A percentile compares a stretch with the other conserved stretches of the same genome.
phyloP scores from a whole-genome alignment of 2,329 filamentous ascomycete species.

The Venturiaceae sp. region DNA sequence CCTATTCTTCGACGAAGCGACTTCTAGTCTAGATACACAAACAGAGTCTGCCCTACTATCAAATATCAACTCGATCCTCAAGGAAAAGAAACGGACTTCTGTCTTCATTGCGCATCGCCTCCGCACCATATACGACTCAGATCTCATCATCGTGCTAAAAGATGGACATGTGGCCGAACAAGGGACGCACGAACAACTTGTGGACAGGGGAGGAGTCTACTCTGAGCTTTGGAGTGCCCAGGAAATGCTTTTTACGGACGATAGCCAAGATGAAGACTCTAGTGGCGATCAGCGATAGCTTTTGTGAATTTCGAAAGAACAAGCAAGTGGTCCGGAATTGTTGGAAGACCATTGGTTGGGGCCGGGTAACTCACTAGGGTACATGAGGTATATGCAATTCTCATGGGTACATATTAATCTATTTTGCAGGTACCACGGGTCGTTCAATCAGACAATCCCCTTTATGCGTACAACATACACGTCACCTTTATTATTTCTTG shows the following conservation, averaged over 20 bases:
- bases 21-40: slow-evolving; percentile 83
- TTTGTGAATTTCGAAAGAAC: background rate
- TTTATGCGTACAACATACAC: background rate
- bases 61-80: slow-evolving; percentile 87
- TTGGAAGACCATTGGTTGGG: background rate
- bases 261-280: background rate
- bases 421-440: background rate
- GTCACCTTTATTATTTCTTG: background rate
- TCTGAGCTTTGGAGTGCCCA: slow-evolving; percentile 80
- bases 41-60: slow-evolving; percentile 84
- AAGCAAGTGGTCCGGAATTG: background rate
- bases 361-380: too few species aligned
- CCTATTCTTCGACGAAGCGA: slow-evolving; percentile 92
- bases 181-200: slow-evolving; percentile 76
- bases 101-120: slow-evolving; percentile 92
- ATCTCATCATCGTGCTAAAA: slow-evolving; percentile 84
- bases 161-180: slow-evolving; percentile 78
- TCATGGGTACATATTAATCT: background rate
- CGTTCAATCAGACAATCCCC: background rate
- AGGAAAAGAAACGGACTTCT: slow-evolving; percentile 80
- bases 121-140: slow-evolving; percentile 84
- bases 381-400: background rate
- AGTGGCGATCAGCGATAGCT: background rate
- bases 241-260: slow-evolving; percentile 7
- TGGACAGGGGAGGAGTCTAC: slow-evolving; percentile 73